Base-by-base conservation (phyloP, 73 alveolate genomes). In the Paramecium caudatum region DNA sequence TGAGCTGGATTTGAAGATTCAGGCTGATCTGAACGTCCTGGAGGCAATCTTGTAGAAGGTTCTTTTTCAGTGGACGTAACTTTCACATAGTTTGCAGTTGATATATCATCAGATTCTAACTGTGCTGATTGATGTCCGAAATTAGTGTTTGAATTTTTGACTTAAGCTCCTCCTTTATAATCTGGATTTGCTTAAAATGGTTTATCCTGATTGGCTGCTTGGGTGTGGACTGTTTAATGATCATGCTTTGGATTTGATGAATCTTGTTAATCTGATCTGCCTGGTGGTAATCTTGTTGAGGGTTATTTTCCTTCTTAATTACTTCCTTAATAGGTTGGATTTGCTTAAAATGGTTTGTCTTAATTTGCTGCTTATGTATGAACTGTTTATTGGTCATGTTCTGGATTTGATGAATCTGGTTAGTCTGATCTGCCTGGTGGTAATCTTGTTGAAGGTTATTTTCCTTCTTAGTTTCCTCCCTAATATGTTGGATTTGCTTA, bases 361-460 rank as follows among this genome's bases (percentile, higher is more conserved):
- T 55, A 21, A 55, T 55, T 55, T 27, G 80, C 46, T 12, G 80
- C 43, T 55, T 55, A 21, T 23, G 23, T 0, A 55, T 55, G 80
- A 23, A 55, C 80, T 23, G 80, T 27, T 55, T 55, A 23, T 0
- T 37, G 23, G 30, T 55, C 80, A 55, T 55, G 45, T 27, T 55
- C 2, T 23, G 80, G 80, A 23, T 55, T 23, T 2, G 80, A 23
- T 7, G 80, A 55, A 27, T 55, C 80, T 5, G 41, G 80, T 5
- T 23, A 55, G 12, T 55, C 80, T 23, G 80, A 55, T 55, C 80
- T 55, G 8, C 80, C 80, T 25, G 80, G 80, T 55, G 80, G 80
- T 21, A 55, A 55, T 55, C 80, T 16, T 9, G 80, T 55, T 4
- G 80, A 55, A 4, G 23, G 7, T 55, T 55, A 23, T 23, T 55